Base-by-base conservation (phyloP, 495 filamentous ascomycete genomes). In the Parachaetomium inaequale region DNA sequence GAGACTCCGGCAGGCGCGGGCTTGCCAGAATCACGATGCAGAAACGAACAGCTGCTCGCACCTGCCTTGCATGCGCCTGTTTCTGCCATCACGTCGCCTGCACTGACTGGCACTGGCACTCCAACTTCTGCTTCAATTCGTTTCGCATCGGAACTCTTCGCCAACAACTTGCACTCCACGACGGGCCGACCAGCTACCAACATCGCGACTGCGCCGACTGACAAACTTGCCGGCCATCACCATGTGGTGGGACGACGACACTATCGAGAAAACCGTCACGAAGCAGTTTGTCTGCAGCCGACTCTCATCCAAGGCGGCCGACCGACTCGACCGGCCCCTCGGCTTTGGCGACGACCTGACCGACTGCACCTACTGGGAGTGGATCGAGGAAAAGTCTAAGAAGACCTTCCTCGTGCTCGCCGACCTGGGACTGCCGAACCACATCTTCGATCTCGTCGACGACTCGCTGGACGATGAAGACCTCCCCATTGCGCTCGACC, bases 341-440 rank as follows among this genome's bases (percentile, higher is more conserved):
- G 82, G 82, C 19, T 96, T 94, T 75, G 92, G 91, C n/a, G 91
- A 93, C 68, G 90, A 88, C 14, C 73, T 97, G 64, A 96, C 92
- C 2, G 90, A 91, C 67, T 87, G 91, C 64, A 95, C 91, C 1
- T 98, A 96, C 69, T 86, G 91, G 74, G 93, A 96, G 66, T 95
- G 90, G 89, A 95, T 98, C 61, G 78, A 95, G 54, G 76, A 88
- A 62, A 88, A 87, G 66, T 87, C 90, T 4, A 88, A 84, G 64
- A 83, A 86, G 58, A 82, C 96, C 56, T 98, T 96, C 65, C 81
- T 98, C 34, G 89, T 92, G 34, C 81, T 96, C 34, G 80, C 86
- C 43, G 88, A 93, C 59, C 79, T 96, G 53, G 90, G 88, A 0
- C 83, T 91, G 14, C 87, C 93, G 0, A 87, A 91, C 61, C 88